Percentiles rank a stretch among this genome's conserved stretches.
Evolutionary conservation across 2,329 filamentous ascomycete species (phyloP).

Genomic region (Gnomoniopsis smithogilvyi): DNA sequence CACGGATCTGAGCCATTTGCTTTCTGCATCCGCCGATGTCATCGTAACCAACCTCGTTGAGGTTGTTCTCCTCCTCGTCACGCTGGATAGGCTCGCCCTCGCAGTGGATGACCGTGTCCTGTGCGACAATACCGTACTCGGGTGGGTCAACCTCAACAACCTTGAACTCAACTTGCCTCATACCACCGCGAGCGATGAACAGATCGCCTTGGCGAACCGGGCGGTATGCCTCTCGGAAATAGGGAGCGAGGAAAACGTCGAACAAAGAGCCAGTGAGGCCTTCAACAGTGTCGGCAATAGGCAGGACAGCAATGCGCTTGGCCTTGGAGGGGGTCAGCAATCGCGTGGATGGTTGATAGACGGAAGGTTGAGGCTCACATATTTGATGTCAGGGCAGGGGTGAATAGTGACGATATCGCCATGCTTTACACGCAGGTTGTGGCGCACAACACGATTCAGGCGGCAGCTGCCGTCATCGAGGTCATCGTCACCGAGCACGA

Average conservation of each 20-base stretch:
- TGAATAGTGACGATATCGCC: constrained; percentile 97
- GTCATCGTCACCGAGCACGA: constrained; percentile 95
- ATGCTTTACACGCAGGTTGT: constrained; percentile 98
- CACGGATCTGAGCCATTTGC: constrained; percentile 99
- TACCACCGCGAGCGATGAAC: constrained; percentile 95
- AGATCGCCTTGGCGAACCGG: constrained; percentile 96
- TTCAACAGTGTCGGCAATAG: constrained; percentile 97
- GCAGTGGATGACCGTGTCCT: constrained; percentile 98
- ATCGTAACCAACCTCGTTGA: constrained; percentile 98
- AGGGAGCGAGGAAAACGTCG: constrained; percentile 97
- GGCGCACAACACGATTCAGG: constrained; percentile 97
- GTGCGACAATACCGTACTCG: constrained; percentile 97
- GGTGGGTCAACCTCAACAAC: constrained; percentile 98
- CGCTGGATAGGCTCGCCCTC: constrained; percentile 95
- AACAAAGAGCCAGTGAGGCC: constrained; percentile 96
- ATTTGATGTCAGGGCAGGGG: constrained; percentile 99
- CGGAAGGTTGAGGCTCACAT: constrained; percentile 60
- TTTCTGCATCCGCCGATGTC: constrained; percentile 99
- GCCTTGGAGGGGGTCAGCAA: constrained; percentile 55
- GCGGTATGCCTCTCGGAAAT: constrained; percentile 98
- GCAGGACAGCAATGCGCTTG: constrained; percentile 97
- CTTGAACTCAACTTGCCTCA: constrained; percentile 99
- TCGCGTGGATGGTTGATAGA: neutral
- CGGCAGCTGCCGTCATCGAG: constrained; percentile 95
- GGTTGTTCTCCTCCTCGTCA: constrained; percentile 97